Base-by-base conservation (phyloP, 495 filamentous ascomycete genomes). In the Neurospora terricola region DNA sequence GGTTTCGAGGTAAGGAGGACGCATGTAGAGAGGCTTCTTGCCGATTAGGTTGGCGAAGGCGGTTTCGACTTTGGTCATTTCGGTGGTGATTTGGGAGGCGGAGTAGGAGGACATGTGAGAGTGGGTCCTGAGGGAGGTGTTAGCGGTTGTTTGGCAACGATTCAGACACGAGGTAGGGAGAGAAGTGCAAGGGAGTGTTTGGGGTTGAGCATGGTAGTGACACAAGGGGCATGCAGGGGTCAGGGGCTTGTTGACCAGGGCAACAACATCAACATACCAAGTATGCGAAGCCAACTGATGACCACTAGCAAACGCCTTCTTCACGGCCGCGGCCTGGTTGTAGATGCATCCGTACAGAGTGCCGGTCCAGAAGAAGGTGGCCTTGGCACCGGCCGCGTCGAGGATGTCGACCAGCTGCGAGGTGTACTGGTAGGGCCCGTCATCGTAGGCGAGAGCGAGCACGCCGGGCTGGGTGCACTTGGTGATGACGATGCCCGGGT, bases 391-490 rank as follows among this genome's bases (percentile, higher is more conserved):
- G 75, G 89, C 91, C 48, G 79, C 80, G 69, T 87, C 87, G 38
- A 94, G 86, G 43, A 91, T 80, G 77, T 93, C 88, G 37, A 94
- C 83, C 34, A 94, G 84, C 70, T 88, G 84, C 9, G 77, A 78
- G 0, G 91, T 94, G 80, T 91, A 93, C 39, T 86, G 81, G 69
- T 88, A 90, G 10, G 92, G 91, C 1, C 92, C 92, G 76, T 94
- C 92, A 71, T 94, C 92, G 78, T 88, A 94, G 0, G 92, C 93
- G 48, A 86, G 75, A 3, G 83, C 81, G 14, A 86, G 78, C 73
- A 83, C 78, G 36, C 83, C 83, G 1, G 84, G 80, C 72, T 77
- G 78, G 70, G 74, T 73, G 79, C 84, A 86, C 66, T 82, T 78
- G 34, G 76, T 80, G 70, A 85, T 82, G 45, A 86, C 81, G 36